Conservation (phyloP, 2,329 filamentous ascomycete species). For the Akanthomyces muscarius region DNA sequence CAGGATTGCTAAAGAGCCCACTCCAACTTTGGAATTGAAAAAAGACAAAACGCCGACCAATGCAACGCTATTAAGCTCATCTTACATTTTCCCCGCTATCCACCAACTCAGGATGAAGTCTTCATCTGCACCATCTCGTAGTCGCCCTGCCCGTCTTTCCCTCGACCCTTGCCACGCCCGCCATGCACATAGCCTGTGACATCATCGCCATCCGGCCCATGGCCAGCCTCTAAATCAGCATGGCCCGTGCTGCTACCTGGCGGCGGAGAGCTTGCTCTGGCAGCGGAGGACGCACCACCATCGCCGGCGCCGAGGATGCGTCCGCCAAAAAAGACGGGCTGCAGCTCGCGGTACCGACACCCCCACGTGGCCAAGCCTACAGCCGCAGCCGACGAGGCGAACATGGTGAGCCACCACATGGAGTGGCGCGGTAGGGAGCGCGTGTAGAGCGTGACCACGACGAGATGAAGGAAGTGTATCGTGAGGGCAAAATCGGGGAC, state of each 20-base stretch:
- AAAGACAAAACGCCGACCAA: slow-evolving; percentile 31
- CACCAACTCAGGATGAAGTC: slow-evolving; percentile 11
- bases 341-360: slow-evolving; percentile 84
- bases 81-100: background rate
- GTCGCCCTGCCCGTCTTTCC: slow-evolving; percentile 52
- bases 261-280: slow-evolving; percentile 21
- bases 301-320: slow-evolving; percentile 32
- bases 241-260: slow-evolving; percentile 18
- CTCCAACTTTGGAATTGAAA: background rate
- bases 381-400: slow-evolving; percentile 40
- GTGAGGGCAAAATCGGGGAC: slow-evolving; percentile 93
- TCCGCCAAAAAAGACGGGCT: slow-evolving; percentile 78
- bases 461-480: slow-evolving; percentile 76
- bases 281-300: slow-evolving; percentile 1
- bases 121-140: slow-evolving; percentile 64
- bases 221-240: slow-evolving; percentile 23
- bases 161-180: slow-evolving; percentile 45
- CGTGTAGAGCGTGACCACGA: slow-evolving; percentile 75
- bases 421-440: slow-evolving; percentile 69
- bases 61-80: slow-evolving; percentile 29
- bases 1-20: background rate
- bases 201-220: slow-evolving; percentile 34
- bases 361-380: slow-evolving; percentile 76
- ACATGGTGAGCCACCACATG: slow-evolving; percentile 78
- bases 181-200: slow-evolving; percentile 50